Base-by-base conservation (phyloP, 2,329 filamentous ascomycete species). In the Magnaporthiopsis poae region DNA sequence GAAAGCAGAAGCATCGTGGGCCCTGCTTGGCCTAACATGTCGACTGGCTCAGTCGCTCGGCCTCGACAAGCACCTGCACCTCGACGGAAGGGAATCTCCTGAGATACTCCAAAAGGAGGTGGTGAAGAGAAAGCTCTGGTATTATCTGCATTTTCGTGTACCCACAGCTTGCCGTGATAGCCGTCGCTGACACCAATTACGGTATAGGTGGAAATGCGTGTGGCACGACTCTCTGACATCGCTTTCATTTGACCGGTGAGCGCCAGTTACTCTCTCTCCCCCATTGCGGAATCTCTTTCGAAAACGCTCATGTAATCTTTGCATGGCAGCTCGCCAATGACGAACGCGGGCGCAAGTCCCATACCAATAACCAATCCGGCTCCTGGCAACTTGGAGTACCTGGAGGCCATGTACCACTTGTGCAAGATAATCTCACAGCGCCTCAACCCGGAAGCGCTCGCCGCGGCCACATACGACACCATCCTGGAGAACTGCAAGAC, bases 1-100 rank as follows among this genome's bases (percentile, higher is more conserved):
- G 86, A 88, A 88, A 71, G 86, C 86, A 1, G 86, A 89, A 71
- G 86, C 85, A 0, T 88, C 86, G 0, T 89, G 86, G 86, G 86
- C 86, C 0, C 74, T 89, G 65, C 81, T 87, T 64, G 86, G 86
- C 0, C 80, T 88, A 61, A 88, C 86, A 0, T 88, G 86, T 68
- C 81, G 86, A 33, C 79, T 89, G n/a, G 86, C 86, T 0, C 86
- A 88, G 72, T 88, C 86, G 0, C 77, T 89, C 1, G 86, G 86
- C 5, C 77, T 89, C 13, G 86, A 89, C 71, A 79, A 83, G 9
- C 74, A 79, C 29, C 78, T 77, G 13, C 74, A 76, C 0, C 74
- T 77, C 25, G 82, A 84, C n/a, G 76, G 76, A 33, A 75, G 77
- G 2, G 82, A 82, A n/a, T 77, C 78, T 1, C 75, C 79, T 0